Evolutionary conservation across 495 filamentous ascomycete species (phyloP).

Genomic region (Xylaria cubensis): DNA sequence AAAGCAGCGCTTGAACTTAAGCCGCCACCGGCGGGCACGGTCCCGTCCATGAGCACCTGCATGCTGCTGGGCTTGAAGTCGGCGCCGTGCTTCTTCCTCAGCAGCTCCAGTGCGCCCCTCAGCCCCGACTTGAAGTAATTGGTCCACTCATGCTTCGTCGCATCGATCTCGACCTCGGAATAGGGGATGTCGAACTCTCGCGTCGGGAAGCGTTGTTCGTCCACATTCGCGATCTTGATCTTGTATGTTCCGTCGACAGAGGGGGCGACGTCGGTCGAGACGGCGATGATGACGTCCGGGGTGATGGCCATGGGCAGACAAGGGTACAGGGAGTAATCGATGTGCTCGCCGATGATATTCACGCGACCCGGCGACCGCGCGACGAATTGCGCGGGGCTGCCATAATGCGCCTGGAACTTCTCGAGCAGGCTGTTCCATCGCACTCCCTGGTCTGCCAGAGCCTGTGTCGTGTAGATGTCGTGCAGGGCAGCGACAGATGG

Average conservation of each 20-base stretch:
- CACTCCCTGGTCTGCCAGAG: slow-evolving; percentile 58
- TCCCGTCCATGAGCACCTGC: slow-evolving; percentile 89
- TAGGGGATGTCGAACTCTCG: slow-evolving; percentile 77
- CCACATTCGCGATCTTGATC: slow-evolving; percentile 76
- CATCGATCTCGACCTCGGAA: slow-evolving; percentile 79
- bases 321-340: slow-evolving; percentile 97
- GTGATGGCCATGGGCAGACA: slow-evolving; percentile 95
- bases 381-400: slow-evolving; percentile 76
- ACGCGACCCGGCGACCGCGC: slow-evolving; percentile 91
- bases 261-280: slow-evolving; percentile 63
- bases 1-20: slow-evolving; percentile 94
- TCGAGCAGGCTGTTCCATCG: slow-evolving; percentile 77
- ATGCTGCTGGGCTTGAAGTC: slow-evolving; percentile 75
- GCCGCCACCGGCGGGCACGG: slow-evolving; percentile 88
- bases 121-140: slow-evolving; percentile 98
- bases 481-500: slow-evolving; percentile 64
- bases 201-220: slow-evolving; percentile 74
- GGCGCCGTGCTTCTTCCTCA: slow-evolving; percentile 69
- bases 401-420: slow-evolving; percentile 77
- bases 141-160: slow-evolving; percentile 88
- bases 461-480: slow-evolving; percentile 73
- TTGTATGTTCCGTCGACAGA: slow-evolving; percentile 44
- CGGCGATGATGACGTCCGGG: slow-evolving; percentile 87
- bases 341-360: slow-evolving; percentile 99
- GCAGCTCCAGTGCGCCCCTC: slow-evolving; percentile 76